These are phyloP conservation scores for Beauveria bassiana DNA, from an alignment of 2,329 filamentous ascomycete species.

Conservation along the genomic window DNA sequence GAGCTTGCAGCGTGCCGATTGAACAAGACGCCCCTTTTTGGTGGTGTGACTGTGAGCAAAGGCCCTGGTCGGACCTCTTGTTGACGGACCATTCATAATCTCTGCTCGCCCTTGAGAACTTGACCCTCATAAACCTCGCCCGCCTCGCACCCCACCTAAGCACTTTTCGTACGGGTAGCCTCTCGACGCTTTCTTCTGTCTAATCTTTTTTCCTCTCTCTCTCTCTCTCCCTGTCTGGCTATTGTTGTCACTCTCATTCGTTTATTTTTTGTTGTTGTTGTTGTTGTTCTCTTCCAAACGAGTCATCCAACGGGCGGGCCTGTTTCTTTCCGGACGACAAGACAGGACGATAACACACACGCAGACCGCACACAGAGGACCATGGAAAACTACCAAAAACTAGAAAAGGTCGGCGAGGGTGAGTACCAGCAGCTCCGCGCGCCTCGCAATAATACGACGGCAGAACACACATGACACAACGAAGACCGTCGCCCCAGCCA, in stretches of 20 bases:
- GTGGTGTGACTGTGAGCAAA: background rate
- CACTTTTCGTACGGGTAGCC: conserved; percentile 4
- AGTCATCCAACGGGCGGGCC: too few relatives aligned
- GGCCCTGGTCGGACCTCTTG: background rate
- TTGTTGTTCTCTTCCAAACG: too few relatives aligned
- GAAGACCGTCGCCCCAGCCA: too few relatives aligned
- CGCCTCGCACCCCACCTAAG: conserved; percentile 1
- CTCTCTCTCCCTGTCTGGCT: background rate
- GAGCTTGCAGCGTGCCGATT: background rate
- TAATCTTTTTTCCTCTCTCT: background rate
- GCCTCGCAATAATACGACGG: background rate
- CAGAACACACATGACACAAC: too few relatives aligned
- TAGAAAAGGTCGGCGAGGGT: conserved; percentile 97
- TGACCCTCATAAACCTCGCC: conserved; percentile 2
- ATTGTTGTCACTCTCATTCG: background rate
- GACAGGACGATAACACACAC: conserved; percentile 9
- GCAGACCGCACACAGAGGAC: conserved; percentile 9
- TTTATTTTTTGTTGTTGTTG: background rate
- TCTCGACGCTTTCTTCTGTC: background rate
- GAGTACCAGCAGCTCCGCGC: conserved; percentile 22
- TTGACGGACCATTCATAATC: background rate
- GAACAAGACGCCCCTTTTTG: background rate
- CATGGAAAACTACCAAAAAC: conserved; percentile 96
- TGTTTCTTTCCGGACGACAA: background rate
- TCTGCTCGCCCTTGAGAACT: conserved; percentile 1